Conservation (phyloP, 2,329 filamentous ascomycete species). For the Ophiobolus disseminans region DNA sequence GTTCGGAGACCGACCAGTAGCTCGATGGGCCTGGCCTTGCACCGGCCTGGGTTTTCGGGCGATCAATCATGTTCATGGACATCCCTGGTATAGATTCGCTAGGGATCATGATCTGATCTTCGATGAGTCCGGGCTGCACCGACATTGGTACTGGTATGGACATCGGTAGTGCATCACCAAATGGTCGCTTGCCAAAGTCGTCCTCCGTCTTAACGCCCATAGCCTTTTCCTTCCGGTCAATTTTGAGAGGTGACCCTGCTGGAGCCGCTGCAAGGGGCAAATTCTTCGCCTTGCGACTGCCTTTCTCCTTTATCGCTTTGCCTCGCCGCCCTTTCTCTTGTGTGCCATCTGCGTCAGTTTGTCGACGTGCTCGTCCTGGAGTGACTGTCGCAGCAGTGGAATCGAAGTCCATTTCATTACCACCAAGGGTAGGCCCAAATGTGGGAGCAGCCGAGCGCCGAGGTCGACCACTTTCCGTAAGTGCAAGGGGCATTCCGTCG, state of each 20-base stretch:
- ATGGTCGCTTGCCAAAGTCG: constrained; percentile 34
- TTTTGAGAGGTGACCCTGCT: constrained; percentile 44
- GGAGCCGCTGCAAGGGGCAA: constrained; percentile 51
- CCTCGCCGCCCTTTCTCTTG: constrained; percentile 51
- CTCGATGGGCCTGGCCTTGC: constrained; percentile 72
- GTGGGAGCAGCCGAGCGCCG: constrained; percentile 69
- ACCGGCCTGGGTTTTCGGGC: constrained; percentile 38
- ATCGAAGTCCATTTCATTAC: constrained; percentile 70
- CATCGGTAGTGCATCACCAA: constrained; percentile 41
- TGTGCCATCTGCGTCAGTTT: constrained; percentile 41
- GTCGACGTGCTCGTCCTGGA: constrained; percentile 45
- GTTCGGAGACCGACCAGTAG: constrained; percentile 87
- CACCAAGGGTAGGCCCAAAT: constrained; percentile 76
- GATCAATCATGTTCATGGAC: constrained; percentile 42
- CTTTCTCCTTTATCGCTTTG: constrained; percentile 49
- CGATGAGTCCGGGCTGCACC: constrained; percentile 29
- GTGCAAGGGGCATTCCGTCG: constrained; percentile 47
- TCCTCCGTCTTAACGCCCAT: constrained; percentile 45
- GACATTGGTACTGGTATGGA: constrained; percentile 35
- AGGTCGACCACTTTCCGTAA: constrained; percentile 59
- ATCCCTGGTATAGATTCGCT: constrained; percentile 30
- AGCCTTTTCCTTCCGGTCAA: constrained; percentile 42
- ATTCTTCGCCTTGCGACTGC: constrained; percentile 50
- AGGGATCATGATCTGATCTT: constrained; percentile 35
- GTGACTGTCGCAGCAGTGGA: constrained; percentile 40